Percentiles rank a stretch among this genome's conserved stretches.
These are phyloP conservation scores for Lophiotrema nucula DNA, from an alignment of 495 filamentous ascomycete genomes.

Conservation along the genomic window DNA sequence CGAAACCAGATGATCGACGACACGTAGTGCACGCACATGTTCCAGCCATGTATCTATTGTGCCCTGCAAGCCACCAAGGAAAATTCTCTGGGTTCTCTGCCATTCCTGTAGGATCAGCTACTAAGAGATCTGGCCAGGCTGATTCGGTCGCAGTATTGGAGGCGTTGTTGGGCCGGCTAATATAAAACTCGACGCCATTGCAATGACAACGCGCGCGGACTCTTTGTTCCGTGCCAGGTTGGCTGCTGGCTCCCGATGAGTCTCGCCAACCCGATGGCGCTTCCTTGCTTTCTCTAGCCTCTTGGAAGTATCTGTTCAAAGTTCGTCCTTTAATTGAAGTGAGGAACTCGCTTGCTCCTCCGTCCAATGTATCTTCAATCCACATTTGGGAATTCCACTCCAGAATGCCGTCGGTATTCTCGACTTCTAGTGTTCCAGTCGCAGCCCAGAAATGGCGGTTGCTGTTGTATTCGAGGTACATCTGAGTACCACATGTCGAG, in stretches of 20 bases:
- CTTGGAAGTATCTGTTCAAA: constrained; percentile 29
- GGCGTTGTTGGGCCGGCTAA: constrained; percentile 44
- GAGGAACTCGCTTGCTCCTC: constrained; percentile 57
- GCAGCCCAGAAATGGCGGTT: constrained; percentile 43
- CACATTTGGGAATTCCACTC: constrained; percentile 49
- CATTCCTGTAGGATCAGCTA: constrained; percentile 47
- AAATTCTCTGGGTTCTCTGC: constrained; percentile 45
- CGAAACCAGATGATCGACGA: constrained; percentile 60
- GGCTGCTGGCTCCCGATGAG: background rate
- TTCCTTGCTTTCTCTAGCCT: constrained; percentile 19
- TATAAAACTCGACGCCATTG: constrained; percentile 48
- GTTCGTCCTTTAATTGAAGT: constrained; percentile 26
- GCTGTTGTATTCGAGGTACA: constrained; percentile 44
- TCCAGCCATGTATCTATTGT: constrained; percentile 59
- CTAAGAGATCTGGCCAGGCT: constrained; percentile 54
- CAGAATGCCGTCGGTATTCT: constrained; percentile 43
- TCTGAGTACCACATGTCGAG: constrained; percentile 63
- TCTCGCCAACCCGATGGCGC: constrained; percentile 31
- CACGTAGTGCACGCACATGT: constrained; percentile 66
- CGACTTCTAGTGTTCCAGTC: constrained; percentile 43
- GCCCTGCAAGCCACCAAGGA: constrained; percentile 54
- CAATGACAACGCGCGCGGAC: constrained; percentile 47
- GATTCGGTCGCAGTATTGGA: constrained; percentile 46
- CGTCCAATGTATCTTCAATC: constrained; percentile 54
- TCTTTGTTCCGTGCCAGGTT: background rate